Evolutionary conservation across 305 asterid species (phyloP).

Genomic region (Fraxinus xanthoxyloides): DNA sequence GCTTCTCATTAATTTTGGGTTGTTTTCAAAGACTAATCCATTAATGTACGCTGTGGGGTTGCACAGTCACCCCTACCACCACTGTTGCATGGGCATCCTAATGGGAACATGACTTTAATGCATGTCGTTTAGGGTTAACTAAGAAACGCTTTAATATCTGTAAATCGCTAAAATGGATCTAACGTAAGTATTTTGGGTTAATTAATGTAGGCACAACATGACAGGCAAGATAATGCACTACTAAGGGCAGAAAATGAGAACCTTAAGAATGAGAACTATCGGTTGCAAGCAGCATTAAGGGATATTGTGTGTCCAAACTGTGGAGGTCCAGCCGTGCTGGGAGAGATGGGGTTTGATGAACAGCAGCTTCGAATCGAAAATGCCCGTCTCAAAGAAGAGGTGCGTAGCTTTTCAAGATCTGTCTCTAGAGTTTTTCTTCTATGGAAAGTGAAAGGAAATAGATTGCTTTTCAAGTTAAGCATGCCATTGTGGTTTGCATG

Average conservation of each 20-base stretch:
- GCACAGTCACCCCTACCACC: slow-evolving; percentile 59
- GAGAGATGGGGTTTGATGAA: slow-evolving; percentile 84
- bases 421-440: neutral
- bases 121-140: slow-evolving; percentile 33
- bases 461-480: no score
- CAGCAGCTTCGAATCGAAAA: slow-evolving; percentile 85
- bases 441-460: neutral
- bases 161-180: no score
- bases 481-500: no score
- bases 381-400: slow-evolving; percentile 95
- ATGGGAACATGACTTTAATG: slow-evolving; percentile 50
- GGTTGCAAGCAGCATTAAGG: slow-evolving; percentile 70
- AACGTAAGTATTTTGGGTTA: neutral
- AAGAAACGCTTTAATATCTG: neutral
- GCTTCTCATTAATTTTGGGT: slow-evolving; percentile 46
- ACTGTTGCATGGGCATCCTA: slow-evolving; percentile 33
- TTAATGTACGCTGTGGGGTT: slow-evolving; percentile 47
- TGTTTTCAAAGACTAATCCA: slow-evolving; percentile 52
- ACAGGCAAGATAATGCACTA: slow-evolving; percentile 64
- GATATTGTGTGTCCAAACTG: slow-evolving; percentile 83
- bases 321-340: slow-evolving; percentile 85
- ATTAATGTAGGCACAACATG: slow-evolving; percentile 81
- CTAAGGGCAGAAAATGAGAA: slow-evolving; percentile 84
- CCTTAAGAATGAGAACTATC: slow-evolving; percentile 71
- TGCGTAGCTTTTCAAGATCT: no score